phyloP scores from a whole-genome alignment of 495 filamentous ascomycete genomes.

The Jackrogersella minutella region DNA sequence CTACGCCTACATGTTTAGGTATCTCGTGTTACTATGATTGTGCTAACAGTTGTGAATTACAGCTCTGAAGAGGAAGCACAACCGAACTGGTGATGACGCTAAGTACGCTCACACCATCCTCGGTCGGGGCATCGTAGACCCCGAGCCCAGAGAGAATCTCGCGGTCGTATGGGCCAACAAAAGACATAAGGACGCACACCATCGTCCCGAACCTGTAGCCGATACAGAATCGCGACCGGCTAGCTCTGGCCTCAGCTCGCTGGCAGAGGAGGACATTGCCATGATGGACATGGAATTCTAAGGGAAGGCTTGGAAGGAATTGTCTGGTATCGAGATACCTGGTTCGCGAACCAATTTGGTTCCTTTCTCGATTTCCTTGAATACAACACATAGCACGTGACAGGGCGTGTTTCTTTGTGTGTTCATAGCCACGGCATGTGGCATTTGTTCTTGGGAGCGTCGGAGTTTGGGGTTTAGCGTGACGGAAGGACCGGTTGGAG shows the following conservation, averaged over 20 bases:
- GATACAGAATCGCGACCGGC: constrained; percentile 52
- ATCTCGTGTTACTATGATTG: background rate
- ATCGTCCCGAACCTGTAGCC: constrained; percentile 25
- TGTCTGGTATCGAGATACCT: background rate
- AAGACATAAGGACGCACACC: constrained; percentile 38
- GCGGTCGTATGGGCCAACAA: constrained; percentile 70
- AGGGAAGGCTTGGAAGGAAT: background rate
- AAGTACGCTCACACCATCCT: constrained; percentile 82
- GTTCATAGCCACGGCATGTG: constrained; percentile 26
- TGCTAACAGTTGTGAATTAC: constrained; percentile 7
- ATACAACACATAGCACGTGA: background rate
- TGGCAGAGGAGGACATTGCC: constrained; percentile 55
- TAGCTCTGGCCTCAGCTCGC: constrained; percentile 61
- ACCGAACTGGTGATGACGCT: constrained; percentile 78
- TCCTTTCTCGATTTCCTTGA: too few species aligned
- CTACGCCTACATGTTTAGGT: background rate
- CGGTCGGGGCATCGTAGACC: constrained; percentile 72
- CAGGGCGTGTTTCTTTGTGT: background rate
- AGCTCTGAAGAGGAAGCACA: constrained; percentile 84
- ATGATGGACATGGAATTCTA: constrained; percentile 49
- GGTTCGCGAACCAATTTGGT: too few species aligned
- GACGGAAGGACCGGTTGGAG: background rate
- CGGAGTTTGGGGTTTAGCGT: background rate
- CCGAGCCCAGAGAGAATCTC: constrained; percentile 73
- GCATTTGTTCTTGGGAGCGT: background rate